Evolutionary conservation across 2,329 filamentous ascomycete genomes (phyloP).

Genomic region (Myriosclerotinia scirpicola): DNA sequence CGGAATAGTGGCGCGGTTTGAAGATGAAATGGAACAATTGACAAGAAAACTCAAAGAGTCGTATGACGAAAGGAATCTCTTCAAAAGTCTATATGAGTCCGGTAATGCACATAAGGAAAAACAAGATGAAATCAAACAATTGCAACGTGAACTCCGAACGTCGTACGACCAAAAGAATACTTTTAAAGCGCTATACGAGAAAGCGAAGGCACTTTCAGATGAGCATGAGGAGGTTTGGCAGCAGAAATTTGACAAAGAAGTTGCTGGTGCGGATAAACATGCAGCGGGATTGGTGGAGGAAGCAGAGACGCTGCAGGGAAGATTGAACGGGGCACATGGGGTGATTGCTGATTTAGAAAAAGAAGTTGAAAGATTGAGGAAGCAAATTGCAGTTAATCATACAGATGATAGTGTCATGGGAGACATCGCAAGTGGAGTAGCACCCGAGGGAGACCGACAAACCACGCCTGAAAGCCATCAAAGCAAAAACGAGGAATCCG

Average conservation of each 20-base stretch:
- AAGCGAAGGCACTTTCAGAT: slow-evolving; percentile 5
- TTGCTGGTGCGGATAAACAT: slow-evolving; percentile 6
- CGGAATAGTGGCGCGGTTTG: background rate
- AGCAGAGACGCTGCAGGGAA: slow-evolving; percentile 15
- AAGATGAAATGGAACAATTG: slow-evolving; percentile 13
- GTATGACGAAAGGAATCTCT: slow-evolving; percentile 1
- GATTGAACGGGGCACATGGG: slow-evolving; percentile 13
- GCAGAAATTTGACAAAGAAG: slow-evolving; percentile 5
- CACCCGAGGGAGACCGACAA: background rate
- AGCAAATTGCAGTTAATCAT: background rate
- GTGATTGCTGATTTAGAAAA: slow-evolving; percentile 2
- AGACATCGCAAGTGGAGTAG: background rate
- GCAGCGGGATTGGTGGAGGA: slow-evolving; percentile 13
- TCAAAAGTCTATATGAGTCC: background rate
- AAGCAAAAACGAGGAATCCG: background rate
- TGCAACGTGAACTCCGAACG: background rate
- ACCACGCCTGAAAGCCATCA: background rate
- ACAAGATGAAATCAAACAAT: background rate
- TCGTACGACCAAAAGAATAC: background rate
- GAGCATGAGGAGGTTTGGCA: slow-evolving; percentile 12
- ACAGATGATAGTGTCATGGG: background rate
- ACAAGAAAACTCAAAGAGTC: background rate
- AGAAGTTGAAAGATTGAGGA: background rate
- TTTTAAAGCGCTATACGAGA: background rate
- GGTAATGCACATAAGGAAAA: background rate